A percentile compares a stretch with the other conserved stretches of the same genome.
Conservation (phyloP, 1,284 basidiomycete genomes). For the Ganoderma lucidum region DNA sequence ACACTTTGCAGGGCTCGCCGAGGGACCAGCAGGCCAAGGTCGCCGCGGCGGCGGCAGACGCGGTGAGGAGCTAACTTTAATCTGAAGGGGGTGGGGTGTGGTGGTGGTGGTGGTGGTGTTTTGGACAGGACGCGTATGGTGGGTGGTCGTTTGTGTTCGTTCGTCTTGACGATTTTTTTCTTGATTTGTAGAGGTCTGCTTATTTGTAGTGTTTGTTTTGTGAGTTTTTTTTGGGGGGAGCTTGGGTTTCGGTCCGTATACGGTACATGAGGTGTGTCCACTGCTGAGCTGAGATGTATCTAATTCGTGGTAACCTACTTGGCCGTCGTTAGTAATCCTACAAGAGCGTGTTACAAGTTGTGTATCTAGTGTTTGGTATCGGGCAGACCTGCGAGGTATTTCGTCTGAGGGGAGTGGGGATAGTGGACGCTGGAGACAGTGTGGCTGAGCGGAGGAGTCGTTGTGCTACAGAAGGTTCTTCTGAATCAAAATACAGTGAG, state of each 20-base stretch:
- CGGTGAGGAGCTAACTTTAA: background rate
- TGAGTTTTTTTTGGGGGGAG: background rate
- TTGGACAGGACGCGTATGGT: background rate
- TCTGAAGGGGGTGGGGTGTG: background rate
- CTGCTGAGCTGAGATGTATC: background rate
- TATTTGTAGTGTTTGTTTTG: background rate
- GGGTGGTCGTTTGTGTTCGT: background rate
- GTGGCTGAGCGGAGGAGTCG: background rate
- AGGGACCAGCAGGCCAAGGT: background rate
- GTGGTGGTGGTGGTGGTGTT: no score
- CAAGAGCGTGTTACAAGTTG: background rate
- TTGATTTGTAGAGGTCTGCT: background rate
- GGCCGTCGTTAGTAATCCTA: background rate
- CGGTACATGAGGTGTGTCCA: background rate
- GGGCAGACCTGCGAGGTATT: background rate
- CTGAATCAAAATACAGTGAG: no score
- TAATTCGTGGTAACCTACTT: constrained; percentile 3
- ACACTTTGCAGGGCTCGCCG: constrained; percentile 9
- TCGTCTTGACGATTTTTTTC: background rate
- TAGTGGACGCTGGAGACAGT: background rate
- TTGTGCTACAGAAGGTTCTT: no score
- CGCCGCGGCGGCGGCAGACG: constrained; percentile 3
- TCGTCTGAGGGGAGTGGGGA: background rate
- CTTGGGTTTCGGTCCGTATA: background rate
- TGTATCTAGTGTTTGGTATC: background rate